Percentiles rank a stretch among this genome's conserved stretches.
Conservation (phyloP, 331 rosid genomes). For the Prunus yedoensis region DNA sequence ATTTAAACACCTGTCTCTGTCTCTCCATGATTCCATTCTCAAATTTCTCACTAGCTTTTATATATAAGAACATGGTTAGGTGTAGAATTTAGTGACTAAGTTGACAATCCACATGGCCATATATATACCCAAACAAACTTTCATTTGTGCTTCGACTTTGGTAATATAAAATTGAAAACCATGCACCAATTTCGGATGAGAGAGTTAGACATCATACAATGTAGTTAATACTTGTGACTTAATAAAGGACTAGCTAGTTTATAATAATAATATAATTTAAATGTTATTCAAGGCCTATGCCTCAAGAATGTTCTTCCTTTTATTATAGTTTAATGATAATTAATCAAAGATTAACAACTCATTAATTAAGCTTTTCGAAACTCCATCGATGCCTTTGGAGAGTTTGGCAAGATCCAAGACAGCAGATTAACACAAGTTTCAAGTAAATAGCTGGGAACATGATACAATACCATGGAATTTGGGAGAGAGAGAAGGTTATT, state of each 20-base stretch:
- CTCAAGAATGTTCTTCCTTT: conserved; percentile 3
- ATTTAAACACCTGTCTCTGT: neutral
- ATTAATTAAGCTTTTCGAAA: neutral
- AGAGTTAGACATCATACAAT: no score
- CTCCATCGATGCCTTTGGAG: neutral
- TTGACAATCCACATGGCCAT: conserved; percentile 12
- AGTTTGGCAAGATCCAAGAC: conserved; percentile 9
- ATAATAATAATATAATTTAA: no score
- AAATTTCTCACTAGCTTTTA: neutral
- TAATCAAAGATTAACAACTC: neutral
- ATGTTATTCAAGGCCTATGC: neutral
- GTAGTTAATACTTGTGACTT: no score
- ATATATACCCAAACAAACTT: neutral
- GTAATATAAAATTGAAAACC: no score
- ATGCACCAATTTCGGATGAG: no score
- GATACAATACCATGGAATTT: neutral
- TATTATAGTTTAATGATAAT: neutral
- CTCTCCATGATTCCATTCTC: conserved; percentile 8
- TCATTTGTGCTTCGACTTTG: neutral
- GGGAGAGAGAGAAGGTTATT: neutral
- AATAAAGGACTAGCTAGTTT: no score
- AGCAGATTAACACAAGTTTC: neutral
- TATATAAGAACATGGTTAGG: conserved; percentile 10
- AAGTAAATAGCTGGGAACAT: neutral
- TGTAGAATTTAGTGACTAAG: conserved; percentile 8